Evolutionary conservation across 1,284 basidiomycete genomes (phyloP), one percentile per base, ranked within the genome.

Genomic region (Leccinum griseonigrum): DNA sequence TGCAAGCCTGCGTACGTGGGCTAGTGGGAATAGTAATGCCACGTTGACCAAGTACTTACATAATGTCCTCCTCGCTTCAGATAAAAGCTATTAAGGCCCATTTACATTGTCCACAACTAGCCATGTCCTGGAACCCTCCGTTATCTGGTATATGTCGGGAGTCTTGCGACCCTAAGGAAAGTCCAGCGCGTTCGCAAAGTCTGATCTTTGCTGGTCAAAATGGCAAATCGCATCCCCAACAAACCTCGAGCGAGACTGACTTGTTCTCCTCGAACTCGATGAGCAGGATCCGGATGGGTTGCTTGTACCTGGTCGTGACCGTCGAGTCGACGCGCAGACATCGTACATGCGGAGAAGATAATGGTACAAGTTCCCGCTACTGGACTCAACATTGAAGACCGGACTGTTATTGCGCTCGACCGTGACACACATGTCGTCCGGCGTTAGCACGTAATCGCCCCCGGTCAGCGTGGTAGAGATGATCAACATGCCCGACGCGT

Each of bases 241-340:
- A 63, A 69, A 93, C 94, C 75, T 94, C 88, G 13, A 97, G 81
- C 0, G 94, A 92, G 75, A 98, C 99, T 0, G 94, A 88, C 71
- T 97, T 97, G 75, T 97, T 92, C 75, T 98, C 94, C 70, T 98
- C 97, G 68, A 99, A 99, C 72, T 99, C 97, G 70, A 99, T 98
- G 18, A 99, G 82, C 16, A 99, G 22, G 22, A 26, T 26, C 22
- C 22, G 79, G 59, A 99, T 85, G 0, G 96, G 95, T 51, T 92
- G 89, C 77, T 95, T 96, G 78, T 98, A 98, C 61, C 95, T 97
- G 56, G 26, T 22, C 43, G n/a, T 13, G 65, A 1, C n/a, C 28
- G 32, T 51, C 14, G 22, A n/a, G 16, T 62, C 38, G 56, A 57
- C 22, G 22, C 31, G n/a, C 3, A n/a, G 53, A 53, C 34, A 54